Base-by-base conservation (phyloP, 169 alveolate genomes). In the Babesia bovis region DNA sequence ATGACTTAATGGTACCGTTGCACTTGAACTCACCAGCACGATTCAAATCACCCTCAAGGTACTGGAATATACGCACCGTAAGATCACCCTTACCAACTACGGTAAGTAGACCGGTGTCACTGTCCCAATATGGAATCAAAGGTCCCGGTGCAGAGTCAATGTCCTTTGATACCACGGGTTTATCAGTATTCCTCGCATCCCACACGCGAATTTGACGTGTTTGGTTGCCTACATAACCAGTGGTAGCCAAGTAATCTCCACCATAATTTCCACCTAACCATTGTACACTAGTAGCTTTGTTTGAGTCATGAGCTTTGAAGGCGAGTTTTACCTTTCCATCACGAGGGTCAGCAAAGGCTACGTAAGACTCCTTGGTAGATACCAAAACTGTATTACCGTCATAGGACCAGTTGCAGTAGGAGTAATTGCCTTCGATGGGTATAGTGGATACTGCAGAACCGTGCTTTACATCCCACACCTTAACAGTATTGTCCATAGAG, bases 1-100 rank as follows among this genome's bases (percentile, higher is more conserved):
- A 87, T 2, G 90, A 79, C 67, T 78, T 78, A 40, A 87, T 77
- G 53, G 93, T 82, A n/a, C 85, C 85, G 40, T 70, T 58, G 25
- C 89, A 77, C 41, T 87, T 87, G 53, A 84, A 66, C 51, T 87
- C 93, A 10, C 85, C 89, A 7, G 86, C 85, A 28, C 85, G 78
- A 69, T 76, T 72, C 4, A 87, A 60, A 13, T 70, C 83, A 40
- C 82, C 75, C 25, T 79, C 87, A 17, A 78, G 58, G 59, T 83
- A 79, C 55, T 87, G 90, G 87, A 84, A 87, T 28, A 79, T 75
- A 17, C 93, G 52, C 71, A 86, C 89, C 26, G 89, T 87, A 1
- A 85, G 78, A 72, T 87, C 93, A 7, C 93, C 93, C 85, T 87
- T 87, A 13, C 89, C 90, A 47, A 78, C 87, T 25, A 87, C 40